Evolutionary conservation across 176 grass and related monocot genomes (phyloP), one percentile per base, ranked within the genome.

Genomic region (Chloris gayana): DNA sequence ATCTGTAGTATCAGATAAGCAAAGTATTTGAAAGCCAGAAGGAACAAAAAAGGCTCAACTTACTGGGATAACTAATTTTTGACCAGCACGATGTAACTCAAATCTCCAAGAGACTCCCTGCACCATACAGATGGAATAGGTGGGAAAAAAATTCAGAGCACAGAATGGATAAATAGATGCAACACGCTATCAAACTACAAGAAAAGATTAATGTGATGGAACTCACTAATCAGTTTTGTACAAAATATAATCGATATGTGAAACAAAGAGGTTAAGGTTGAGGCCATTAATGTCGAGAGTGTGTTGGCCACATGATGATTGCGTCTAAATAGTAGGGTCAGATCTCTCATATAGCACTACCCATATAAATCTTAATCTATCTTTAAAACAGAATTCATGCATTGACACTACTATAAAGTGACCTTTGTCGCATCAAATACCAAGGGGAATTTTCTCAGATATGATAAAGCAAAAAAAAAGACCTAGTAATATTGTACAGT

Each of bases 91-190:
- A 77, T 93, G 82, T 35, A 99, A 93, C 79, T 99, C 96, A 77
- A 99, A 92, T 79, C 82, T 99, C 96, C 96, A 99, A 74, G 88
- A 89, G 68, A 99, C 78, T 34, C 96, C 96, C 96, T 99, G 79
- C 69, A 87, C 49, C 18, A 67, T 35, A 84, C 65, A 65, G 14
- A 54, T 22, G 14, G 49, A 82, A 46, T 34, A 78, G 71, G 31
- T 18, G 35, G 35, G 35, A 21, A 9, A 10, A 56, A 56, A 21
- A 22, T 9, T 85, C 56, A 89, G 74, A 62, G 5, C 24, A 67
- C 19, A 79, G 26, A 75, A 80, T 63, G 10, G 24, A 46, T 51
- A 49, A 33, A 75, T 53, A 21, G 29, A 88, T 42, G 9, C 6
- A 42, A 4, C 29, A 73, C 67, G 68, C 31, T 85, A 32, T 62